These are phyloP conservation scores for Isatis lusitanica DNA, from an alignment of 441 rosid genomes.

Conservation along the genomic window DNA sequence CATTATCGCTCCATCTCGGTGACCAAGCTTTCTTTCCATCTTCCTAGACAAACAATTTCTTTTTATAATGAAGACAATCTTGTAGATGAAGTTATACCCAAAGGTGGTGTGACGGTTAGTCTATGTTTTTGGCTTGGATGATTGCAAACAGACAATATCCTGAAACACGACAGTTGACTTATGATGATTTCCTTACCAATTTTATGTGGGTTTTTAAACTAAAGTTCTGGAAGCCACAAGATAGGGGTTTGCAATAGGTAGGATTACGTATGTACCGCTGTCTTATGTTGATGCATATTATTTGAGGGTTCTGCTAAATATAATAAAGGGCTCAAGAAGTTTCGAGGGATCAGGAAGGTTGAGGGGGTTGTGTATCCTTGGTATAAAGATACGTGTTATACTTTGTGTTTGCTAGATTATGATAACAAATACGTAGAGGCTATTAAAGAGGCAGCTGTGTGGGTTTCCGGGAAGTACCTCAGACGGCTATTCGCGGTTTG, in stretches of 20 bases:
- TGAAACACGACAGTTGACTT: not conserved
- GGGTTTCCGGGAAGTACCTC: not conserved
- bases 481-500: not conserved
- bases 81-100: too few relatives aligned
- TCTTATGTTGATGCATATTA: too few relatives aligned
- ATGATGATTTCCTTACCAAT: not conserved
- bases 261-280: too few relatives aligned
- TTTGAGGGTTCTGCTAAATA: not conserved
- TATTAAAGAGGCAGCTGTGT: not conserved
- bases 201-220: not conserved
- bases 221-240: too few relatives aligned
- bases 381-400: not conserved
- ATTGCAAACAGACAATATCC: not conserved
- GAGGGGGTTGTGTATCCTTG: too few relatives aligned
- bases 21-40: too few relatives aligned
- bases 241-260: too few relatives aligned
- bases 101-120: too few relatives aligned
- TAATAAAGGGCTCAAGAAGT: not conserved
- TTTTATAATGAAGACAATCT: too few relatives aligned
- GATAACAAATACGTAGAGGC: not conserved
- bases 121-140: not conserved
- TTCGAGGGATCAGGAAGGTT: not conserved
- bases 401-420: not conserved
- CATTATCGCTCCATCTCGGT: too few relatives aligned
- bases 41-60: too few relatives aligned